Base-by-base conservation (phyloP, 768 basidiomycete genomes). In the Suillus discolor region DNA sequence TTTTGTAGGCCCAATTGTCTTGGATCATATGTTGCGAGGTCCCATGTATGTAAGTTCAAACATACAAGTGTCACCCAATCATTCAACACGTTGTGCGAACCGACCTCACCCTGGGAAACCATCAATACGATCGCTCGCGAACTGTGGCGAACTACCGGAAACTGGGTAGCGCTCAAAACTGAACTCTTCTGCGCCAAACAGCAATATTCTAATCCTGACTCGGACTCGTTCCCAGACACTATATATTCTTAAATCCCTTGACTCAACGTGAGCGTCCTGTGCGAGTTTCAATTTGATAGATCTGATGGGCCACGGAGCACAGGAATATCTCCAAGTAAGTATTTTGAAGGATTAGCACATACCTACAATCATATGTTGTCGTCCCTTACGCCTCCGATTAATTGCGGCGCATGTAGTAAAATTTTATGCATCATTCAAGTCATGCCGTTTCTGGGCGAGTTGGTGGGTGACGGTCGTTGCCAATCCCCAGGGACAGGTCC, bases 61-160 rank as follows among this genome's bases (percentile, higher is more conserved):
- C 15, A 38, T 49, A 49, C 3, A 31, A 44, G 18, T 45, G n/a
- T 11, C 11, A 11, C n/a, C 45, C 4, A 47, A 28, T 28, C 25
- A 28, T 28, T 28, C 6, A 31, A 6, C 31, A 15, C 23, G 39
- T 41, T 60, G 11, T 41, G 18, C 41, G 39, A 60, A 60, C 41
- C 59, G 18, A 20, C 39, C 39, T 18, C 25, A 41, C 38, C 57
- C 57, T 55, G 23, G 16, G 38, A 9, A 23, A 41, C 39, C 23
- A 59, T 59, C 57, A 45, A 59, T 23, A 23, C 20, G 41, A 9
- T 31, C 59, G 59, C 59, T 60, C 25, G 41, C 59, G 59, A 59
- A 59, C 16, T 41, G 39, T 59, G 57, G 39, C 38, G 9, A 60
- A 60, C 59, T 41, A 15, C 59, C 20, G 36, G 39, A 25, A 60